phyloP scores from a whole-genome alignment of 306 rosid species.

The Cucumis hystrix region DNA sequence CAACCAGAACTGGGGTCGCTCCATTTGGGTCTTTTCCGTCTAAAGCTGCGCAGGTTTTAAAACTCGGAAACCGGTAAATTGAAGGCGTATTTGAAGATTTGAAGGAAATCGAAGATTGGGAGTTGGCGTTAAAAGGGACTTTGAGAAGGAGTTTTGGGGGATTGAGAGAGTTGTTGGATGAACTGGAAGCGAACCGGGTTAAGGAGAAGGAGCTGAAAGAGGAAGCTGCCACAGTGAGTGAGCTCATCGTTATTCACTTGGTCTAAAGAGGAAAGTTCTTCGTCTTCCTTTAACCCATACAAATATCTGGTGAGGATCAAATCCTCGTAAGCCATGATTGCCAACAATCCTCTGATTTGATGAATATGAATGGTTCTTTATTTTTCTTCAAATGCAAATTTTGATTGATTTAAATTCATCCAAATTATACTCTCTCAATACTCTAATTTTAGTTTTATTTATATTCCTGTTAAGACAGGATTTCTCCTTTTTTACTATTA shows the following conservation, averaged over 20 bases:
- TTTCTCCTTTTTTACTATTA: too few species aligned
- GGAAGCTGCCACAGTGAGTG: conserved; percentile 4
- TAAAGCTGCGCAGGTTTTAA: conserved; percentile 38
- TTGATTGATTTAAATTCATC: not conserved
- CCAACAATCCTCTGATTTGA: not conserved
- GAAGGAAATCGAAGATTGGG: conserved; percentile 5
- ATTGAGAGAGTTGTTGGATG: conserved; percentile 14
- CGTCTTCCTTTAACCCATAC: not conserved
- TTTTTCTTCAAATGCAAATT: not conserved
- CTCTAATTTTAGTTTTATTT: not conserved
- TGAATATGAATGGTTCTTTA: not conserved
- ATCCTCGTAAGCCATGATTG: not conserved
- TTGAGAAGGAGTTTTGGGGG: conserved; percentile 10
- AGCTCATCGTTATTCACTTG: conserved; percentile 22
- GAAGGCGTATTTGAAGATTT: conserved; percentile 3
- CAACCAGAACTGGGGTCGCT: conserved; percentile 23
- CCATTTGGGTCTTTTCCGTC: conserved; percentile 39
- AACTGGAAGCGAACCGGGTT: conserved; percentile 14
- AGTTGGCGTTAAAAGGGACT: conserved; percentile 8
- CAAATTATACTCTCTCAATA: not conserved
- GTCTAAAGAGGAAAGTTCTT: not conserved
- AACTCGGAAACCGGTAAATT: conserved; percentile 13
- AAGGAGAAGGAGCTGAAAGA: conserved; percentile 6
- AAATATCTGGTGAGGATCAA: conserved; percentile 1
- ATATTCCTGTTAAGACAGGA: too few species aligned